Evolutionary conservation across 2,329 filamentous ascomycete species (phyloP).

Genomic region (Emergomyces pasteurianus): DNA sequence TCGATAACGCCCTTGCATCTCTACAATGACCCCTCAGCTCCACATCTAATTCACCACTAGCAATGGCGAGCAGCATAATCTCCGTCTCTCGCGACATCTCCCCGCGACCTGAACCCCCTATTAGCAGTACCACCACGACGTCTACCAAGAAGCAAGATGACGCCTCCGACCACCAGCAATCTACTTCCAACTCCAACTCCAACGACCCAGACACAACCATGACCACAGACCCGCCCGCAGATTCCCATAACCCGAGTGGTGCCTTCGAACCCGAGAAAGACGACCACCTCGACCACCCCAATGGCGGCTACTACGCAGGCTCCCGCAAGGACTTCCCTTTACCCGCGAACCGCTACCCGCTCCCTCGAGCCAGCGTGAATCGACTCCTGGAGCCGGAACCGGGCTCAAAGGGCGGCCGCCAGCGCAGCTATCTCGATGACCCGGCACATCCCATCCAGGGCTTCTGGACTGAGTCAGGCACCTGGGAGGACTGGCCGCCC

Average conservation of each 20-base stretch:
- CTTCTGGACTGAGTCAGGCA: constrained; percentile 3
- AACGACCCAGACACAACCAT: not conserved
- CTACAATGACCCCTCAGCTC: not conserved
- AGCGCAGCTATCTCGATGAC: constrained; percentile 9
- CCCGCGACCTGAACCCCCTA: not conserved
- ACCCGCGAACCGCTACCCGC: constrained; percentile 6
- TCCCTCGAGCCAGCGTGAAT: constrained; percentile 6
- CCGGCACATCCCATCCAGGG: constrained; percentile 3
- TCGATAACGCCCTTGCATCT: not conserved
- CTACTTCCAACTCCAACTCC: not conserved
- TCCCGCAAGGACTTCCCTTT: constrained; percentile 9
- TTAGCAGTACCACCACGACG: not conserved
- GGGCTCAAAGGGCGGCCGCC: constrained; percentile 8
- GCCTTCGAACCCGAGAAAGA: constrained; percentile 6
- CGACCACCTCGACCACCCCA: constrained; percentile 3
- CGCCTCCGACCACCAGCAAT: not conserved
- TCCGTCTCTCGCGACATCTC: constrained; percentile 4
- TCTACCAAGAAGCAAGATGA: not conserved
- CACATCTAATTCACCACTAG: not conserved
- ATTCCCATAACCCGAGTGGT: not conserved
- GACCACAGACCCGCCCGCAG: not conserved
- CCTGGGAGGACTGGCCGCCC: constrained; percentile 11
- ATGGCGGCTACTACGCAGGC: constrained; percentile 6
- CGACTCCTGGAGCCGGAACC: constrained; percentile 7
- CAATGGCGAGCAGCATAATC: constrained; percentile 7